A percentile compares a stretch with the other conserved stretches of the same genome.
Evolutionary conservation across 441 rosid species (phyloP).

Genomic region (Populus tomentosa): DNA sequence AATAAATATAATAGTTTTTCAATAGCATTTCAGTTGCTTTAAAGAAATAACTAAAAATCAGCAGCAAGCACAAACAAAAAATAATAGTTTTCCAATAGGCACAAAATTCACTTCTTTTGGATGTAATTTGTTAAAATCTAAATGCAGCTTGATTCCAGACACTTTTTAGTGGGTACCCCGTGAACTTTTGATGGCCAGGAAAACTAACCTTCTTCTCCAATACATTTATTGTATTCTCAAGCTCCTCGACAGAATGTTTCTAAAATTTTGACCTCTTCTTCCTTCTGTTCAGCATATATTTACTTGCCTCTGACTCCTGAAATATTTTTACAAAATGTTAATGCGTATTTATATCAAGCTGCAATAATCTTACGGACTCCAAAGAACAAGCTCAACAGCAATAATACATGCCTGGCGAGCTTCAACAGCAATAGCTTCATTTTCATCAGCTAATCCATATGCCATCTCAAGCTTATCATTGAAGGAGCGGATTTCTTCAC

Average conservation of each 20-base stretch:
- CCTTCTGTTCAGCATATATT: constrained; percentile 76
- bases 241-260: constrained; percentile 91
- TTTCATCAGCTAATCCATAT: constrained; percentile 78
- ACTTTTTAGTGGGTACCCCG: too few relatives aligned
- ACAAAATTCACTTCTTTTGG: too few relatives aligned
- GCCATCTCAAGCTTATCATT: constrained; percentile 69
- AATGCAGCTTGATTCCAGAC: not conserved
- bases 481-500: constrained; percentile 54
- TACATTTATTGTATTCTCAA: constrained; percentile 77
- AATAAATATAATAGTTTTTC: too few relatives aligned
- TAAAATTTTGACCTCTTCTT: constrained; percentile 85
- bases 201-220: constrained; percentile 82
- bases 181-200: not conserved
- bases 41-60: too few relatives aligned
- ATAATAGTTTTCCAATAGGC: too few relatives aligned
- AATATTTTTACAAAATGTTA: constrained; percentile 8
- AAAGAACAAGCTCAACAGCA: constrained; percentile 16
- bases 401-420: constrained; percentile 62
- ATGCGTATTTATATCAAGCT: not conserved
- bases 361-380: not conserved
- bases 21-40: too few relatives aligned
- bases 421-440: constrained; percentile 79
- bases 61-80: too few relatives aligned
- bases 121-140: not conserved
- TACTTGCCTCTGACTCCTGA: constrained; percentile 83